Evolutionary conservation across 352 stramenopile species (phyloP), one percentile per base, ranked within the genome.

Genomic region (Globisporangium polare): DNA sequence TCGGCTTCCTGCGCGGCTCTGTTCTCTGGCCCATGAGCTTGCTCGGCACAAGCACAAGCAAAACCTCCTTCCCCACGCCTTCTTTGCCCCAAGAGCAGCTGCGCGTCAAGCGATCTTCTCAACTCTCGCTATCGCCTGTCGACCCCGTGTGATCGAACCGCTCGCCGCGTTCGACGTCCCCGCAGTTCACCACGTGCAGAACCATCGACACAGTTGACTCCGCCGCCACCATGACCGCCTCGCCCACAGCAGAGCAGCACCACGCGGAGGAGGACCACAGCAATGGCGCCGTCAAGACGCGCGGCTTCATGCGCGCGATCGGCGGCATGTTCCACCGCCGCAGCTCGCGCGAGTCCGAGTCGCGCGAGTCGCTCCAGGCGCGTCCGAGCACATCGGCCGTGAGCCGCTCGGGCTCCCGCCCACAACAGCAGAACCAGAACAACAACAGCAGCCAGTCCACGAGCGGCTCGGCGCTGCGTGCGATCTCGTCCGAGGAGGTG

Each of bases 241-340:
- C 56, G 15, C 26, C 58, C 17, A 39, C 55, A 22, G 52, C 57
- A 15, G 52, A 66, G 35, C 60, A 37, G 37, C 27, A 26, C 54
- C 47, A 46, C 50, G 20, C 26, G 24, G 8, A 18, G 15, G 45
- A 47, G 24, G 47, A 58, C 8, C 50, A 43, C 58, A 41, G 42
- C 27, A 22, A 29, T 18, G 59, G 56, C 53, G 47, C 60, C 24
- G 24, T 66, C 63, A 84, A 79, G 59, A 71, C 71, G 43, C 67
- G 71, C 51, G 68, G 68, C 50, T 67, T 87, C 20, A 76, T 87
- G 49, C 73, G 72, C 22, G 75, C 74, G 15, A 70, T 87, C 55
- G 77, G 77, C 49, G 67, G 71, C 24, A 50, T 87, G 20, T 83
- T 86, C 58, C 72, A 77, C 53, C 77, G 73, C 45, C 55, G 56